phyloP scores from a whole-genome alignment of 768 basidiomycete species.

The Mycena haematopus region DNA sequence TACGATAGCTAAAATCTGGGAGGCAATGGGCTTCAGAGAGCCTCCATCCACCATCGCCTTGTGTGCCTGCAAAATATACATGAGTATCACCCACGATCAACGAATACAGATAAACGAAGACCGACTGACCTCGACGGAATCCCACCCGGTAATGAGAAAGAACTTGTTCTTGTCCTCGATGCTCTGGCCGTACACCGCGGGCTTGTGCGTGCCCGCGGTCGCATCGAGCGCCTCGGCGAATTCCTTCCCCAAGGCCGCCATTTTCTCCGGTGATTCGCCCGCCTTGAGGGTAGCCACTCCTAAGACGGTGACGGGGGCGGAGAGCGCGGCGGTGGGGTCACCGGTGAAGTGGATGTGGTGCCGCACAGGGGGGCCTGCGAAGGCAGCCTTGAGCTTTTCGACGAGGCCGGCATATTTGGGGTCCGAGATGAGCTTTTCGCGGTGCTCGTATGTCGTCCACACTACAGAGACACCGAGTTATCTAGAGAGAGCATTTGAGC shows the following conservation, averaged over 20 bases:
- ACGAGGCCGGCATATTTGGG: constrained; percentile 15
- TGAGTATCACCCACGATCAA: too few relatives aligned
- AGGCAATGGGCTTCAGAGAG: too few relatives aligned
- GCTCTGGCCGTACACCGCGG: constrained; percentile 27
- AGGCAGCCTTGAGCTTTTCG: constrained; percentile 19
- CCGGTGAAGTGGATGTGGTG: constrained; percentile 14
- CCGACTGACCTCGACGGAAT: not conserved
- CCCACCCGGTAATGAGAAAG: constrained; percentile 27
- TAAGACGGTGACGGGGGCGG: constrained; percentile 22
- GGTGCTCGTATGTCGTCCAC: constrained; percentile 43
- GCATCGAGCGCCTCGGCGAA: constrained; percentile 19
- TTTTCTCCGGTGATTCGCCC: constrained; percentile 6
- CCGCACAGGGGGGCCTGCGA: not conserved
- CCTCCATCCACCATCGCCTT: too few relatives aligned
- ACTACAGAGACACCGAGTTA: constrained; percentile 26
- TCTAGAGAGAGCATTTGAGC: not conserved
- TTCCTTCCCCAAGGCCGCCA: constrained; percentile 18
- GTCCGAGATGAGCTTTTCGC: constrained; percentile 36
- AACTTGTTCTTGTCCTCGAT: constrained; percentile 29
- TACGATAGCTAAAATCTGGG: too few relatives aligned
- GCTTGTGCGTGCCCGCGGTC: constrained; percentile 20
- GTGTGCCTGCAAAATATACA: too few relatives aligned
- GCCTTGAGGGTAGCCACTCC: constrained; percentile 26
- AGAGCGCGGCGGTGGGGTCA: constrained; percentile 13
- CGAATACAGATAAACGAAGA: too few relatives aligned